Evolutionary conservation across 768 basidiomycete genomes (phyloP), one percentile per base, ranked within the genome.

Genomic region (Melanogaster broomeanus): DNA sequence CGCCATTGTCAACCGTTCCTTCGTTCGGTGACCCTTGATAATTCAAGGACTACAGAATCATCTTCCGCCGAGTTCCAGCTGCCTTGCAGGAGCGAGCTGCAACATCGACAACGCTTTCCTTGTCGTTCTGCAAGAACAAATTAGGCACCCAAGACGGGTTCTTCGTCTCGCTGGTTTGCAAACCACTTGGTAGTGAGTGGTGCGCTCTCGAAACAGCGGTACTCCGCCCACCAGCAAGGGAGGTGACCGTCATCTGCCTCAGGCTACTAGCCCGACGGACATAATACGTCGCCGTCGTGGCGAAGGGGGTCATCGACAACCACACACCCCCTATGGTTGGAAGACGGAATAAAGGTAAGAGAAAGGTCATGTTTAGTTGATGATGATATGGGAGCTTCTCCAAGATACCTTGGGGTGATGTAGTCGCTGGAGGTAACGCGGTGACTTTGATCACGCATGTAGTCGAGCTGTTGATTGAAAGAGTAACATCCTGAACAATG

Each of bases 381-480:
- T 37, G 52, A 50, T 55, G 63, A 56, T 59, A 55, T 27, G 51
- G 54, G n/a, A 51, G 58, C 51, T 60, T 64, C 9, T 48, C 49
- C 43, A 51, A 46, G 40, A 58, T 47, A 16, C 38, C 31, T 19
- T 56, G 61, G 39, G 45, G 31, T 44, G 41, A 44, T 22, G 51
- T 49, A 9, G 55, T 62, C n/a, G 55, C 46, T 4, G 71, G 68
- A 15, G 68, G 66, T 21, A 69, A 59, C 30, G 71, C 63, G 24
- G 69, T 70, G 47, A 75, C 71, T 18, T 67, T 66, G 21, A 74
- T 58, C 3, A 76, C 19, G 24, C 59, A 49, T 42, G 53, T 3
- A 6, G 57, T 48, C n/a, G 52, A 34, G 21, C 30, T 48, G 31
- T 57, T 46, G 28, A 57, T 51, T 10, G 63, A 42, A 13, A 47